Evolutionary conservation across 306 rosid species (phyloP), one percentile per base, ranked within the genome.

Genomic region (Lathyrus sativus): DNA sequence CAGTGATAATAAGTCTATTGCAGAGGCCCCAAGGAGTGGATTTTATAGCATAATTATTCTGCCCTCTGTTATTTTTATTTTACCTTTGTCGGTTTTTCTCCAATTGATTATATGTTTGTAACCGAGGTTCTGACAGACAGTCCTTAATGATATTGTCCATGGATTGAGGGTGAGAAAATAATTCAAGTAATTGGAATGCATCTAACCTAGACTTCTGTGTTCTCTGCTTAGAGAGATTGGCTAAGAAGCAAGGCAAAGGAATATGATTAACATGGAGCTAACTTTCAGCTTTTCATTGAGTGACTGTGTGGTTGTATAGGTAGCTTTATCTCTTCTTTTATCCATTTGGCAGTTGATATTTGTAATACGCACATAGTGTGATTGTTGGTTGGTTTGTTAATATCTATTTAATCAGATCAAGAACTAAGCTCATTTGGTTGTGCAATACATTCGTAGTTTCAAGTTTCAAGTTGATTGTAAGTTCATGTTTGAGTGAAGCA

Each of bases 261-360:
- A 82, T 76, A 79, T 76, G 82, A 75, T 84, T 85, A 87, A 90
- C 95, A 81, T 73, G 84, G 89, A 84, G 86, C 99, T 91, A 87
- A 91, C 87, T 77, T 78, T 78, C 77, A 86, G 87, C 85, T 83
- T 80, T 82, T 78, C 68, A 78, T 72, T 65, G 88, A 79, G 88
- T 88, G 88, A 76, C 80, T 77, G 92, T 84, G 91, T 85, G 92
- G 81, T 83, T 85, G 96, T 88, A 95, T 85, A 90, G 97, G 87
- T 85, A 81, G 89, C 80, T 75, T 79, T 75, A 70, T 61, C 31
- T 70, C 67, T 74, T 49, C 71, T 56, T 71, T 62, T 22, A 59
- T 54, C 51, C 53, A 57, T 68, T 77, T 78, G 69, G 73, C 86
- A 76, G 86, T 88, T 85, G 75, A 82, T 86, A 83, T 87, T 77